Conservation (phyloP, 2,329 filamentous ascomycete species). For the Fusarium succisae region DNA sequence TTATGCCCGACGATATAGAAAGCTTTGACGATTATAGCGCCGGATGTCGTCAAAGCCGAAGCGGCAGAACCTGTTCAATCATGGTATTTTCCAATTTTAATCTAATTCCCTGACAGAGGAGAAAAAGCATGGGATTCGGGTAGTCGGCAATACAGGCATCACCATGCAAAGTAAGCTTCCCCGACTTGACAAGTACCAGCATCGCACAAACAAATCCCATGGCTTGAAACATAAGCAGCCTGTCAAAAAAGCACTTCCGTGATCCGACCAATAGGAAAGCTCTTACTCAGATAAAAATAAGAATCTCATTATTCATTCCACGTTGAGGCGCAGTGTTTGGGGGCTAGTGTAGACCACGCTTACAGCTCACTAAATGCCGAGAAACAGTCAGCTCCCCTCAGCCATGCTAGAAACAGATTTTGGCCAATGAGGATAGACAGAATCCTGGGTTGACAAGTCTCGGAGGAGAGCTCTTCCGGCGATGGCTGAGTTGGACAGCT, state of each 20-base stretch:
- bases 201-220: neutral
- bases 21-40: neutral
- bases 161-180: neutral
- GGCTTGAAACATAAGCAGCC: neutral
- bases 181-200: neutral
- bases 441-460: neutral
- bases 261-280: neutral
- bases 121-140: neutral
- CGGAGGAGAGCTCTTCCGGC: slow-evolving; percentile 21
- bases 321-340: slow-evolving; percentile 26
- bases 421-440: neutral
- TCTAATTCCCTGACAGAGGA: neutral
- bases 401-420: neutral
- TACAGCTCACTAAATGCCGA: slow-evolving; percentile 7
- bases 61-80: neutral
- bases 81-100: neutral
- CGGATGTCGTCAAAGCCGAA: neutral
- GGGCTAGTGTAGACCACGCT: slow-evolving; percentile 29
- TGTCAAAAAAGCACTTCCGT: neutral
- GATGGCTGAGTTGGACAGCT: slow-evolving; percentile 18
- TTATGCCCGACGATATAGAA: neutral
- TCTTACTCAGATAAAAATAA: slow-evolving; percentile 3
- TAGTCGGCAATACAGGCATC: neutral
- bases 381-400: slow-evolving; percentile 28
- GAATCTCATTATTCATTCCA: neutral